Percentiles rank a stretch among this genome's conserved stretches.
Evolutionary conservation across 1,284 basidiomycete genomes (phyloP).

Genomic region (Cryptococcus sp.): DNA sequence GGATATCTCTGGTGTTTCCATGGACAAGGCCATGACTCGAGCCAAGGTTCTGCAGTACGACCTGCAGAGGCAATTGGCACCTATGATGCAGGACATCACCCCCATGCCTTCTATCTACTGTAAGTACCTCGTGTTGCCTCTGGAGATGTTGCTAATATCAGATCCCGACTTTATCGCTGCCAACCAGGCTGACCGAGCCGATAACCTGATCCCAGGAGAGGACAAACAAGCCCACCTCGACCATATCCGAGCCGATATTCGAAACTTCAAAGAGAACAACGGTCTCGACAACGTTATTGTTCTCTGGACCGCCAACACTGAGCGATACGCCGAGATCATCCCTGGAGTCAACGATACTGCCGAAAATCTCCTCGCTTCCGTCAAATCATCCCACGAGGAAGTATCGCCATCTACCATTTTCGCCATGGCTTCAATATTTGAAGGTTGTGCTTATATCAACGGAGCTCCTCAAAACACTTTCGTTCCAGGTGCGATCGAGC

Average conservation of each 20-base stretch:
- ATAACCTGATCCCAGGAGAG: constrained; percentile 74
- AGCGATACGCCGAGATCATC: constrained; percentile 93
- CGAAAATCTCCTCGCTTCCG: constrained; percentile 75
- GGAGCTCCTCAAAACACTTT: constrained; percentile 99
- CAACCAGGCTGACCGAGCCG: constrained; percentile 90
- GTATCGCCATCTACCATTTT: constrained; percentile 94
- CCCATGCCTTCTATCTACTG: constrained; percentile 93
- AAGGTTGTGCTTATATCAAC: constrained; percentile 93
- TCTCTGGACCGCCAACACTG: constrained; percentile 99
- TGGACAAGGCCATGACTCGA: constrained; percentile 92
- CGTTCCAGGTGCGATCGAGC: constrained; percentile 88
- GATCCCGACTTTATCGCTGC: constrained; percentile 89
- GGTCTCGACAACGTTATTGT: constrained; percentile 81
- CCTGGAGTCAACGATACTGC: constrained; percentile 94
- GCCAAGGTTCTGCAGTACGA: constrained; percentile 95
- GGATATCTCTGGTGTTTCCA: constrained; percentile 83
- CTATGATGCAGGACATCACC: constrained; percentile 74
- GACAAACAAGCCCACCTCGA: constrained; percentile 92
- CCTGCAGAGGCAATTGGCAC: constrained; percentile 89
- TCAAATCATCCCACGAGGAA: constrained; percentile 81
- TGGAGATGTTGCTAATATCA: background rate
- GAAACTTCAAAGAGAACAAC: constrained; percentile 82
- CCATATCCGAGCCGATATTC: constrained; percentile 86
- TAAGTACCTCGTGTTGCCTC: constrained; percentile 10
- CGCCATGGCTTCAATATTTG: constrained; percentile 91